Base-by-base conservation (phyloP, 2,329 filamentous ascomycete genomes). In the Botrytis byssoidea region DNA sequence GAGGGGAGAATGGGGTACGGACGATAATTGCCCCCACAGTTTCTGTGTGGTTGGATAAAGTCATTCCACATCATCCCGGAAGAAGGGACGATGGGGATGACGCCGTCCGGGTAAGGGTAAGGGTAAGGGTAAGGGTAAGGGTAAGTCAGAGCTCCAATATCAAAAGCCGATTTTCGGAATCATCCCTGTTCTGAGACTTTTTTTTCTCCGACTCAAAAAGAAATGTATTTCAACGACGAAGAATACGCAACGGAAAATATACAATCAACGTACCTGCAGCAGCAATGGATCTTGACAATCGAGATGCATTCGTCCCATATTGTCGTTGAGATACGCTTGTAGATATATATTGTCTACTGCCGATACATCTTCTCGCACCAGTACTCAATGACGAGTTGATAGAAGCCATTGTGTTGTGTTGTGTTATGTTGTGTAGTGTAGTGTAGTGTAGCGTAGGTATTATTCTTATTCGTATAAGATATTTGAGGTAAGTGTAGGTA, bases 341-440 rank as follows among this genome's bases (percentile, higher is more conserved):
- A 44, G 55, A 70, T 25, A 29, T 63, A n/a, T 46, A 67, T 20
- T 42, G 48, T 65, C 70, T 40, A n/a, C 46, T n/a, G 9, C 51
- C 51, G 51, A 57, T 18, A 44, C 70, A 72, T 44, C 70, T 72
- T 25, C 60, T 48, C 18, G 70, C 60, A n/a, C 59, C 60, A 25
- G 32, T 25, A 29, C 48, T 37, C 51, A 61, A 61, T 32, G 71
- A 70, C 18, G 71, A 65, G n/a, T 70, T 51, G 37, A 73, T 20
- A 32, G 65, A 29, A 18, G 71, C 55, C 71, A 73, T 73, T 46
- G 40, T 71, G 9, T 29, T n/a, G 25, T 35, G 2, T 46, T 20
- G 2, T 46, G 44, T 40, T 16, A 18, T 35, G 2, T 46, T 20
- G 2, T 46, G 44, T 40, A 5, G 14, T 42, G 14, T 18, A 7